Base-by-base conservation (phyloP, 495 filamentous ascomycete genomes). In the Podospora fimiseda region DNA sequence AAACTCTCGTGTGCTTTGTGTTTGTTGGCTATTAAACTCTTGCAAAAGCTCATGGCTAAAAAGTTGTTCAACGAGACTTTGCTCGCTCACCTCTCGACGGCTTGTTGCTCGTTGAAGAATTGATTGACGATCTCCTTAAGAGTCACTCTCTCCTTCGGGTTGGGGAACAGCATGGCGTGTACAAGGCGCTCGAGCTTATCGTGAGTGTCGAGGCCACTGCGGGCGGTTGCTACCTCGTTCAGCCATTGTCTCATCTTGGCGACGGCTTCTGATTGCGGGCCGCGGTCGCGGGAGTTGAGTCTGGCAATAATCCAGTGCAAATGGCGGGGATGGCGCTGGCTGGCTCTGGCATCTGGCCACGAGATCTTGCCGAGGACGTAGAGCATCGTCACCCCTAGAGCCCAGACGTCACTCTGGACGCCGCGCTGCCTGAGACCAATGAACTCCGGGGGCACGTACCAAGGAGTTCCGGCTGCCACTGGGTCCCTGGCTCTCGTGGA, bases 381-480 rank as follows among this genome's bases (percentile, higher is more conserved):
- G 22, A 77, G 58, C 73, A 76, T 76, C 4, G 70, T 73, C 19
- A 77, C 67, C 21, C 74, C 74, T 38, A 77, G 62, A 1, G 74
- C 74, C 73, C 73, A 77, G 2, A 76, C 73, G 50, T 77, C 74
- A 43, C 71, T 74, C 18, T 70, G 61, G 0, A 69, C 48, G 2
- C 72, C 73, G n/a, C 74, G 70, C 24, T 71, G 61, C 61, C 73
- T 73, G 37, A 70, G 59, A 19, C 64, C 68, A 24, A 77, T 73
- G 57, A 74, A 77, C 53, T 77, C 74, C 14, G 74, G 74, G 1
- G 74, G 74, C 8, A 77, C 65, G 43, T 77, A 77, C 55, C 73
- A 77, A 15, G 74, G 74, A 2, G 74, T 77, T 37, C 74, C 74
- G 13, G 63, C 67, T 13, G 71, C 69, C 22, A 68, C 60, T 6